Evolutionary conservation across 352 stramenopile species (phyloP), one percentile per base, ranked within the genome.

Genomic region (Phytophthora ramorum): DNA sequence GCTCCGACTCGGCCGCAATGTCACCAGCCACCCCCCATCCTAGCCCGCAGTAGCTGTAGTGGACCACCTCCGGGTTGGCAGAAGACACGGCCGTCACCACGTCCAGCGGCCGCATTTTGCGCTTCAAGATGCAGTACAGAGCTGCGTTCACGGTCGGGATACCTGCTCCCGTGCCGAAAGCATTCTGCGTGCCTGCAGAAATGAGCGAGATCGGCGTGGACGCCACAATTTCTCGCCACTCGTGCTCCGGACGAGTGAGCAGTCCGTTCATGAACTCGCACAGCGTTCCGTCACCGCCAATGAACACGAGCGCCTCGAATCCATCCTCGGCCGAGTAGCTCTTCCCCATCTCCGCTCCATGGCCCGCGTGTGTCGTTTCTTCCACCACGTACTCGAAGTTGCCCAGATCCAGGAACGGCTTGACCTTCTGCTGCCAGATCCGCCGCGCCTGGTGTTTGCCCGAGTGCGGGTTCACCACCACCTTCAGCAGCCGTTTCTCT

Each of bases 231-330:
- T 93, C 81, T 47, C 83, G 84, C 85, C 85, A 93, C 58, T 93
- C 85, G 51, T 90, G 79, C 65, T 93, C 85, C 0, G 85, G 83
- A 5, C 85, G 81, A 44, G 66, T 79, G 30, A 93, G 54, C 47
- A 93, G 66, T 6, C 85, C 85, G 62, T 93, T 93, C 85, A 93
- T 93, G 54, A 92, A 93, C 58, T 93, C 85, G 53, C 83, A 91
- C 7, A 93, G 63, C 16, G 85, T 93, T 48, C 85, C 85, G 35
- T 93, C 85, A 8, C 85, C 85, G 17, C 83, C 83, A 55, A 93
- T 89, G 47, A 93, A 93, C 37, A 93, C 76, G 43, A 93, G 74
- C 48, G 85, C 79, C 62, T 94, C 82, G 28, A 93, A 92, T 0
- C 81, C 84, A 66, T 95, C 86, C 1, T 91, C 83, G 7, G 84